Evolutionary conservation across 768 basidiomycete genomes (phyloP).

Genomic region (Termitomyces sp.): DNA sequence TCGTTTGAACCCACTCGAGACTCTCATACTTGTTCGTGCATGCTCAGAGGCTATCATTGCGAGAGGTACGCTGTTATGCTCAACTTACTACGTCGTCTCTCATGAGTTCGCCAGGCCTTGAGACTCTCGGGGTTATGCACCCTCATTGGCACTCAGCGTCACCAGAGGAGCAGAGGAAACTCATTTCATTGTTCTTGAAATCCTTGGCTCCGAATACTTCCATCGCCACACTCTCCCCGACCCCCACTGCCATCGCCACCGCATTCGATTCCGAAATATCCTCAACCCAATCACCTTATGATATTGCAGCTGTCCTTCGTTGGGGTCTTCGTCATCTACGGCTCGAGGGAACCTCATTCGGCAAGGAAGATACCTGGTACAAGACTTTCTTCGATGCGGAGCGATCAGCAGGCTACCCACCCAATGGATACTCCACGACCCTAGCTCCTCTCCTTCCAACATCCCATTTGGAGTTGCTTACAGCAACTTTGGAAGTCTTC

Average conservation of each 20-base stretch:
- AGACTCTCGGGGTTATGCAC: slow-evolving; percentile 81
- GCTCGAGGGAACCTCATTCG: slow-evolving; percentile 57
- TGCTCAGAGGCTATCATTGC: slow-evolving; percentile 66
- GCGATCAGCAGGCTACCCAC: slow-evolving; percentile 54
- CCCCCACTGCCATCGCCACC: slow-evolving; percentile 40
- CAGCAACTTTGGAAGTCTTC: slow-evolving; percentile 55
- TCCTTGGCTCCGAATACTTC: slow-evolving; percentile 50
- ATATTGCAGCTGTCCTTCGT: slow-evolving; percentile 75
- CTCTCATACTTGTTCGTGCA: slow-evolving; percentile 59
- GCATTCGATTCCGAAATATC: slow-evolving; percentile 64
- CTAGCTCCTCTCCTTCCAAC: slow-evolving; percentile 59
- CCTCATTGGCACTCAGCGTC: slow-evolving; percentile 82
- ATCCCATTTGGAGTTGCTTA: slow-evolving; percentile 56
- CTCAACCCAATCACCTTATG: slow-evolving; percentile 66
- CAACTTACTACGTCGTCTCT: slow-evolving; percentile 8
- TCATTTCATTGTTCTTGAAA: slow-evolving; percentile 70
- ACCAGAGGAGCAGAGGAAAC: slow-evolving; percentile 58
- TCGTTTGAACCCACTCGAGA: slow-evolving; percentile 58
- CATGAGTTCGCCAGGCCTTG: slow-evolving; percentile 50
- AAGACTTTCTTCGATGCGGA: slow-evolving; percentile 58
- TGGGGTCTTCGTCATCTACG: slow-evolving; percentile 78
- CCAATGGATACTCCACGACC: slow-evolving; percentile 57
- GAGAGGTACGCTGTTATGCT: slow-evolving; percentile 45
- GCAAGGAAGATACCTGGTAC: slow-evolving; percentile 68
- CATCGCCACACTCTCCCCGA: slow-evolving; percentile 48